Evolutionary conservation across 1,284 basidiomycete species (phyloP).

Genomic region (Cutaneotrichosporon sp.): DNA sequence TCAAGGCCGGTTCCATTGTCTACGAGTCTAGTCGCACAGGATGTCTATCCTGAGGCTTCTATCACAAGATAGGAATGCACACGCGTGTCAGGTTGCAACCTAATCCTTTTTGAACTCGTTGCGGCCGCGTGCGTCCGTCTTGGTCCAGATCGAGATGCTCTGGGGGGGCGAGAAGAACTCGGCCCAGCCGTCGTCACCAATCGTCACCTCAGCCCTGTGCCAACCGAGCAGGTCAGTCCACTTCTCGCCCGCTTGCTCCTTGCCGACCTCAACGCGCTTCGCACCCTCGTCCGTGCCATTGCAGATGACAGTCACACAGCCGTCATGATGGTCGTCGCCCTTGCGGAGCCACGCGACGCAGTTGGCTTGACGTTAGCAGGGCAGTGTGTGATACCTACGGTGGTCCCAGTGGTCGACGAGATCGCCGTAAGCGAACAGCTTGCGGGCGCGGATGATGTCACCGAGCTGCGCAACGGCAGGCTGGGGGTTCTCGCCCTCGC

Average conservation of each 20-base stretch:
- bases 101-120: slow-evolving; percentile 53
- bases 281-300: slow-evolving; percentile 51
- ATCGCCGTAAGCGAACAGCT: slow-evolving; percentile 59
- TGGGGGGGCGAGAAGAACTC: slow-evolving; percentile 56
- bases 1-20: too few relatives aligned
- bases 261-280: slow-evolving; percentile 58
- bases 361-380: slow-evolving; percentile 36
- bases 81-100: neutral
- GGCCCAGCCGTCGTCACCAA: slow-evolving; percentile 61
- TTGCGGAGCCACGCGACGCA: slow-evolving; percentile 58
- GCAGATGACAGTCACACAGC: slow-evolving; percentile 56
- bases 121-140: slow-evolving; percentile 55
- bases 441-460: slow-evolving; percentile 58
- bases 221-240: slow-evolving; percentile 62
- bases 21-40: too few relatives aligned
- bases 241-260: slow-evolving; percentile 58
- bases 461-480: slow-evolving; percentile 55
- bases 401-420: slow-evolving; percentile 58
- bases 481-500: slow-evolving; percentile 57
- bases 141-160: slow-evolving; percentile 59
- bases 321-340: slow-evolving; percentile 57
- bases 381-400: slow-evolving; percentile 40
- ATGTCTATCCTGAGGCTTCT: too few relatives aligned
- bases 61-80: neutral
- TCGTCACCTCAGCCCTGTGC: slow-evolving; percentile 58